phyloP scores from a whole-genome alignment of 176 grass and related monocot species.

The Metroxylon sagu region DNA sequence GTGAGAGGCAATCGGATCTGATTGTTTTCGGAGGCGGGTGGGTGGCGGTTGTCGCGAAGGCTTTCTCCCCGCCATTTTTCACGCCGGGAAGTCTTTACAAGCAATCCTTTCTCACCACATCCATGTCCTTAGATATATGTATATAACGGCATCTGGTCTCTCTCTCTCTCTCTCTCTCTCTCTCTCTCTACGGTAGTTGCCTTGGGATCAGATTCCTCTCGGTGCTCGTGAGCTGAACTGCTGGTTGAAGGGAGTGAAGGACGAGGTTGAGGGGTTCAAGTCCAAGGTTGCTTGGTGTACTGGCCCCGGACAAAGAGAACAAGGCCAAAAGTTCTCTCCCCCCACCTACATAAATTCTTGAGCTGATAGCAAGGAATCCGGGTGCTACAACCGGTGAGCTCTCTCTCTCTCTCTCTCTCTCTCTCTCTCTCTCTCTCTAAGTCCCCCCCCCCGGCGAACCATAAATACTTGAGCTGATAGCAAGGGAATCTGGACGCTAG shows the following conservation, averaged over 20 bases:
- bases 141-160: not conserved
- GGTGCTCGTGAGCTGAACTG: not conserved
- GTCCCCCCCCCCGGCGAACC: too few relatives aligned
- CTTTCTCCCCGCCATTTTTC: slow-evolving; percentile 1
- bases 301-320: not conserved
- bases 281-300: not conserved
- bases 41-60: slow-evolving; percentile 1
- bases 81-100: not conserved
- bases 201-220: not conserved
- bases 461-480: too few relatives aligned
- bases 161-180: not conserved
- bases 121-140: not conserved
- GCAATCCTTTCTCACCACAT: not conserved
- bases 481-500: too few relatives aligned
- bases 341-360: not conserved
- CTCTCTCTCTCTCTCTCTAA: not conserved
- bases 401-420: not conserved
- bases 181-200: not conserved
- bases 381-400: not conserved
- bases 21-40: not conserved
- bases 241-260: not conserved
- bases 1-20: not conserved
- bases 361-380: too few relatives aligned
- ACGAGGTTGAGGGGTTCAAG: not conserved
- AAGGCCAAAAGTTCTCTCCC: not conserved